phyloP scores from a whole-genome alignment of 805 yeast genomes.

The Wickerhamiella azymoides region DNA sequence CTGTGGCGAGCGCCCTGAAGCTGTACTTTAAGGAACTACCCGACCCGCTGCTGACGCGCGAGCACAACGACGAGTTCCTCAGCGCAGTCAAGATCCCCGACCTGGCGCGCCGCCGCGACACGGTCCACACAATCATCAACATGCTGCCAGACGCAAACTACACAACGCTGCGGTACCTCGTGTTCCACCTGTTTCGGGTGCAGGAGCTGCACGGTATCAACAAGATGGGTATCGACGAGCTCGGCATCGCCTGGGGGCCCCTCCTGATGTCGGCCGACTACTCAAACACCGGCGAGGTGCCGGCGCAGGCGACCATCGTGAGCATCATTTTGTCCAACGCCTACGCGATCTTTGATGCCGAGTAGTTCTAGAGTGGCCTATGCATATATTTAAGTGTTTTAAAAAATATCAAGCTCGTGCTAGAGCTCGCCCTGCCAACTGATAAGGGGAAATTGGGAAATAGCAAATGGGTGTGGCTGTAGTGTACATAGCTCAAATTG shows the following conservation, averaged over 20 bases:
- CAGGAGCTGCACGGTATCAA: conserved; percentile 47
- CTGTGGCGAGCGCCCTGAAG: conserved; percentile 79
- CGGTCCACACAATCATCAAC: conserved; percentile 73
- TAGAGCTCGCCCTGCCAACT: too few relatives aligned
- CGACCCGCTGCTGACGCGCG: conserved; percentile 64
- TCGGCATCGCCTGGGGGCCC: conserved; percentile 94
- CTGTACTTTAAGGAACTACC: conserved; percentile 74
- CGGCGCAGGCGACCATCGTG: conserved; percentile 60
- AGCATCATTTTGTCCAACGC: conserved; percentile 78
- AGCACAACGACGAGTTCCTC: conserved; percentile 46
- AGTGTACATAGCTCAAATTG: too few relatives aligned
- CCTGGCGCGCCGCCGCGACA: conserved; percentile 48
- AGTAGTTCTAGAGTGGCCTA: too few relatives aligned
- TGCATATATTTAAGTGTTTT: neutral
- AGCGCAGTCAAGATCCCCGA: conserved; percentile 59
- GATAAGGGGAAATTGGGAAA: too few relatives aligned
- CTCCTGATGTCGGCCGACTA: conserved; percentile 58
- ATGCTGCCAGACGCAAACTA: conserved; percentile 90
- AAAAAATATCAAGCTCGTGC: too few relatives aligned
- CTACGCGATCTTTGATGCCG: conserved; percentile 63
- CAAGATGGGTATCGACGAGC: conserved; percentile 67
- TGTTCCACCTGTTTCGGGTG: conserved; percentile 74
- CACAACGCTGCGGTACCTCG: conserved; percentile 71
- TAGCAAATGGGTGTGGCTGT: too few relatives aligned
- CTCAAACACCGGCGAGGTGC: conserved; percentile 56